Percentiles rank a stretch among this genome's conserved stretches.
phyloP scores from a whole-genome alignment of 2,329 filamentous ascomycete genomes.

The Colletotrichum tamarilloi region DNA sequence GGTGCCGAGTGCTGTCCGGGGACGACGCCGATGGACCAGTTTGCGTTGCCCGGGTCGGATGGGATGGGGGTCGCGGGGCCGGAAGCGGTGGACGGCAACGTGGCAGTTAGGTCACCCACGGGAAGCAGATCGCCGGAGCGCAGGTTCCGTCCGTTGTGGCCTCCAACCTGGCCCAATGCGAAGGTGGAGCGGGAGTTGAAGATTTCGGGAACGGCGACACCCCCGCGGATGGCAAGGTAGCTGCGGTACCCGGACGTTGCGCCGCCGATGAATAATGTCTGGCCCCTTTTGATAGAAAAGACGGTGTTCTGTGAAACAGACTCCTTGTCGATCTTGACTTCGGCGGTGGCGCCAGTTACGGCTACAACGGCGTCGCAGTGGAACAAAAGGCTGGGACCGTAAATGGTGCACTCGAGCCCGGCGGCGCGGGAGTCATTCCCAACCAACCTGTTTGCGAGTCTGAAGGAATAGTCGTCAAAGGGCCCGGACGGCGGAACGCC shows the following conservation, averaged over 20 bases:
- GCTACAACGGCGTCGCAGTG: conserved; percentile 46
- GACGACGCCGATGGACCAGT: conserved; percentile 47
- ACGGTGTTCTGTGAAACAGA: conserved; percentile 38
- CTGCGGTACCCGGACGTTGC: conserved; percentile 45
- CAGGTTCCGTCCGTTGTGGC: conserved; percentile 47
- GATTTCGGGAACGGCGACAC: conserved; percentile 46
- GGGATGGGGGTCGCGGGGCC: conserved; percentile 38
- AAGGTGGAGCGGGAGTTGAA: conserved; percentile 48
- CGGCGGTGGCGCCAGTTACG: conserved; percentile 44
- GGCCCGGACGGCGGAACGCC: conserved; percentile 55
- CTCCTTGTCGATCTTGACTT: conserved; percentile 41
- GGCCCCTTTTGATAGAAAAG: conserved; percentile 39
- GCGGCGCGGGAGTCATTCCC: conserved; percentile 44
- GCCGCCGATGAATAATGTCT: conserved; percentile 41
- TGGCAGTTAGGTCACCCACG: conserved; percentile 23
- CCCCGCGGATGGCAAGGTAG: conserved; percentile 49
- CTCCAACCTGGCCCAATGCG: conserved; percentile 47
- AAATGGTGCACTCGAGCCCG: conserved; percentile 48
- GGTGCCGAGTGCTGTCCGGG: conserved; percentile 52
- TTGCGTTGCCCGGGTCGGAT: conserved; percentile 38
- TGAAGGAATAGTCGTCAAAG: conserved; percentile 51
- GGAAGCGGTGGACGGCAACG: neutral
- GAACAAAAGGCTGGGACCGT: conserved; percentile 49
- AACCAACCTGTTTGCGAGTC: conserved; percentile 49
- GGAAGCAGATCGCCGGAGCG: conserved; percentile 44